Base-by-base conservation (phyloP, 1,284 basidiomycete genomes). In the Trametes polyzona region DNA sequence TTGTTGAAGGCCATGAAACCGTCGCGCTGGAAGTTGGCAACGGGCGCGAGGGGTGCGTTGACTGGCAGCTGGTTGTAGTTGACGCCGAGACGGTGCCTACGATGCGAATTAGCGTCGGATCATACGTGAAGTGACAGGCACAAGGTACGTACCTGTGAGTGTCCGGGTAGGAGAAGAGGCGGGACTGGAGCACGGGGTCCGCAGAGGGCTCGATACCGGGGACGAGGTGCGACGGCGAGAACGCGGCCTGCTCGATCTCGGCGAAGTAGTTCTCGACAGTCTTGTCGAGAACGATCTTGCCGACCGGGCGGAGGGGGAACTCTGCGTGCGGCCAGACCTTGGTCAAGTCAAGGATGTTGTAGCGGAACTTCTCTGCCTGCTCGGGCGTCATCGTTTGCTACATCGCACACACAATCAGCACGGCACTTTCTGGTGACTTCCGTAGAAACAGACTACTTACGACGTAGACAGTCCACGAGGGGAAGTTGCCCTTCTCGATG, bases 141-240 rank as follows among this genome's bases (percentile, higher is more conserved):
- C 19, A 6, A 35, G 12, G 10, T 1, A 29, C 58, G 16, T 19
- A 62, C 65, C 65, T 87, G 74, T 96, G 95, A 7, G 95, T 93
- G 73, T 97, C 95, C 4, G 94, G 92, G 81, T 98, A 98, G 10
- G 93, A 93, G 86, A 96, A 97, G 37, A 97, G 83, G 61, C 95
- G 92, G 26, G 90, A 90, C 74, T 97, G 95, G 62, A 97, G 81
- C 59, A 97, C 91, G 16, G 95, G 95, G 75, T 97, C 95, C 33
- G 87, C 84, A 16, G 90, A 88, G 32, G 93, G 83, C 78, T 96
- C 95, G 67, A 95, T 84, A 71, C 95, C 96, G 1, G 91, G 91
- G 3, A 96, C 77, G 47, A 88, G 74, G 73, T 97, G 93, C 0
- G 91, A 90, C 0, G 95, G 95, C 30, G 91, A 83, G 79, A 93